Percentiles rank a stretch among this genome's conserved stretches.
These are phyloP conservation scores for Solidago caesia DNA, from an alignment of 129 eudicot genomes.

Conservation along the genomic window DNA sequence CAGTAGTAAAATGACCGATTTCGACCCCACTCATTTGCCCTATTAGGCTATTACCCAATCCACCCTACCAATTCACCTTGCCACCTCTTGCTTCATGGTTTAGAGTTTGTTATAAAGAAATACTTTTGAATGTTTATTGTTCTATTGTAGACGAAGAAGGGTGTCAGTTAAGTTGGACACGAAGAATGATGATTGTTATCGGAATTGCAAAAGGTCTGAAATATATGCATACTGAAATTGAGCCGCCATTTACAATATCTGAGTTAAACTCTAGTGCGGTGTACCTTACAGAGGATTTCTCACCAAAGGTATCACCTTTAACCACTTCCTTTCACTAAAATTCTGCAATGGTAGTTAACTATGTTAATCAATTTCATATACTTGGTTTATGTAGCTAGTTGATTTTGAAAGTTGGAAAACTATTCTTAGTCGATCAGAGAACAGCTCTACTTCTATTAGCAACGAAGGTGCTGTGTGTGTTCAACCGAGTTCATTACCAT, in stretches of 20 bases:
- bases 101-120: conserved; percentile 14
- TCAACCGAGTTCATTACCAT: conserved; percentile 54
- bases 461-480: conserved; percentile 58
- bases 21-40: neutral
- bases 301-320: conserved; percentile 64
- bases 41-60: neutral
- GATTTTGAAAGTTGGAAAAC: conserved; percentile 96
- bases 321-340: neutral
- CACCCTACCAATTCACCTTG: neutral
- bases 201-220: conserved; percentile 85
- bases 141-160: conserved; percentile 69
- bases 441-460: conserved; percentile 54
- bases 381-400: conserved; percentile 56
- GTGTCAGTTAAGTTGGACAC: conserved; percentile 84
- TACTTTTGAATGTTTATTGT: conserved; percentile 5
- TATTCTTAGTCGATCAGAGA: conserved; percentile 71
- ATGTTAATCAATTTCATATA: conserved; percentile 13
- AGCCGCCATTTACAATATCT: conserved; percentile 85
- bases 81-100: neutral
- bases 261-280: conserved; percentile 77
- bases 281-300: conserved; percentile 90
- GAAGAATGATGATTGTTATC: conserved; percentile 78
- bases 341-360: neutral
- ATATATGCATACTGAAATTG: conserved; percentile 87
- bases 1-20: no score